These are phyloP conservation scores for Smithsoniella earleae DNA, from an alignment of 163 green algal genomes.

Conservation along the genomic window DNA sequence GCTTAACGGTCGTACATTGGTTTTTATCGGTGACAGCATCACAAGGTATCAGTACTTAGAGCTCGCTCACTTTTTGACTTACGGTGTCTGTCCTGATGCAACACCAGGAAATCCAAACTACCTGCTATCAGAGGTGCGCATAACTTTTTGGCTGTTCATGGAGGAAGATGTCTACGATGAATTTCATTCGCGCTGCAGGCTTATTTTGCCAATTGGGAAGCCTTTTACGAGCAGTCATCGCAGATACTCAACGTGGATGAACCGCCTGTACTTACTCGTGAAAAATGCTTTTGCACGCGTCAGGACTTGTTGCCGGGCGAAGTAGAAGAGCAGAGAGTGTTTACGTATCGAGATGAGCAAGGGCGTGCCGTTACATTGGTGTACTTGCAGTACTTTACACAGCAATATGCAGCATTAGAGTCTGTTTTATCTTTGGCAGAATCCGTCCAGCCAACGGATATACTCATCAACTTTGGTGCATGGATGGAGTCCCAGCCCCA, in stretches of 20 bases:
- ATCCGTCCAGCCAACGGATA: neutral
- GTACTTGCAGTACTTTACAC: neutral
- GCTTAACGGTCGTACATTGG: slow-evolving; percentile 33
- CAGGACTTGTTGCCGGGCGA: too few relatives aligned
- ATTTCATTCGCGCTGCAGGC: too few relatives aligned
- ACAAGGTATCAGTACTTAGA: slow-evolving; percentile 14
- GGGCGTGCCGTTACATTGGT: neutral
- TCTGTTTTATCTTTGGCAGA: neutral
- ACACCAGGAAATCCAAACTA: neutral
- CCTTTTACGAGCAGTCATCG: too few relatives aligned
- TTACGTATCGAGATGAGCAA: neutral
- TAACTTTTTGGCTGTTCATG: too few relatives aligned
- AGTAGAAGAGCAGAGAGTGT: too few relatives aligned
- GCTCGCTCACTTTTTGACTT: neutral
- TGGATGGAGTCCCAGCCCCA: neutral
- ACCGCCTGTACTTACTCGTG: too few relatives aligned
- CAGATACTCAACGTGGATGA: too few relatives aligned
- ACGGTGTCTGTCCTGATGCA: neutral
- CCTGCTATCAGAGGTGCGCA: neutral
- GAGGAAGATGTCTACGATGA: too few relatives aligned
- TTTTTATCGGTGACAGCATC: slow-evolving; percentile 9
- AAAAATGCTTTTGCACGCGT: too few relatives aligned
- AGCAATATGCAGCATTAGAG: neutral
- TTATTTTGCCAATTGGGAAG: too few relatives aligned
- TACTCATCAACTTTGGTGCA: neutral